Conservation (phyloP, 1,139 yeast species). For the Yamadazyma epiphylla region DNA sequence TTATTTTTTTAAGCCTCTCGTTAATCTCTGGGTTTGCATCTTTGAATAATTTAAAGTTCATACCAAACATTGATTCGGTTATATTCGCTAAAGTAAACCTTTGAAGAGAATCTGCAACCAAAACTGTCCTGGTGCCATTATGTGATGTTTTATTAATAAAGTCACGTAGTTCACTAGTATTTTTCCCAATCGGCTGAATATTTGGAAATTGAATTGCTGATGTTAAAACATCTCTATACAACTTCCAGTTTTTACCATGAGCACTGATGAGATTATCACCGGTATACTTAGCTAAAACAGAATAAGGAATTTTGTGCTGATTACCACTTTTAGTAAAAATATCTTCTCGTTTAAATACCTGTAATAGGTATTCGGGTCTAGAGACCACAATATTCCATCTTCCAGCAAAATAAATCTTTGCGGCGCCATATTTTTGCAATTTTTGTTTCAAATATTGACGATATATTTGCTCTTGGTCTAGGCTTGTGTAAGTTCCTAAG, state of each 20-base stretch:
- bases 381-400: constrained; percentile 59
- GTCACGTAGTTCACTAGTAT: constrained; percentile 6
- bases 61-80: constrained; percentile 48
- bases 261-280: constrained; percentile 65
- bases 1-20: constrained; percentile 37
- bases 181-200: constrained; percentile 6
- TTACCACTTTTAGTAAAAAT: constrained; percentile 59
- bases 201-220: constrained; percentile 52
- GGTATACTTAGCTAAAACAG: constrained; percentile 53
- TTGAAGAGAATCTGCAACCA: constrained; percentile 42
- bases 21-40: constrained; percentile 30
- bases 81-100: constrained; percentile 48
- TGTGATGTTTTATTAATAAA: constrained; percentile 9
- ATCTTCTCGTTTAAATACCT: constrained; percentile 47
- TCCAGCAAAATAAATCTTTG: constrained; percentile 57
- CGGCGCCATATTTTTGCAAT: constrained; percentile 53
- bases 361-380: constrained; percentile 43
- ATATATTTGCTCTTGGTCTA: constrained; percentile 51
- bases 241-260: constrained; percentile 52
- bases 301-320: constrained; percentile 54
- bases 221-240: constrained; percentile 44
- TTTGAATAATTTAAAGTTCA: constrained; percentile 34
- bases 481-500: constrained; percentile 37
- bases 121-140: constrained; percentile 10
- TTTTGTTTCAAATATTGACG: constrained; percentile 35